These are phyloP conservation scores for Tricholoma flavovirens DNA, from an alignment of 768 basidiomycete genomes.

Conservation along the genomic window DNA sequence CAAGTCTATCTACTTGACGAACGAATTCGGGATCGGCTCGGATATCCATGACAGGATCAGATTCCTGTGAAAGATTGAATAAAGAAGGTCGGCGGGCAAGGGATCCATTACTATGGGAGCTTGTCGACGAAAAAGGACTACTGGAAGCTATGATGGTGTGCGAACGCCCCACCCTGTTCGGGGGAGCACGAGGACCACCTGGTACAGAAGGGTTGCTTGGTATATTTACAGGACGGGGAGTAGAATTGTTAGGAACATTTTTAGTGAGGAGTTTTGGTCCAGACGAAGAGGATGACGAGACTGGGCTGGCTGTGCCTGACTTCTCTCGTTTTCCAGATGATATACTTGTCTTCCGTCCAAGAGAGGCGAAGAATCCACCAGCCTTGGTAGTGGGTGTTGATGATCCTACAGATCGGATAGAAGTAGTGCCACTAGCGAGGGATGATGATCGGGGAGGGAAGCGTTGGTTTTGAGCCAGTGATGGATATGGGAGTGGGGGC, in stretches of 20 bases:
- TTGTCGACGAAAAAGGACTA: constrained; percentile 21
- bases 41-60: constrained; percentile 30
- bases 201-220: constrained; percentile 50
- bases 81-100: constrained; percentile 36
- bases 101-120: constrained; percentile 21
- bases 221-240: constrained; percentile 29
- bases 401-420: constrained; percentile 44
- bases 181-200: constrained; percentile 69
- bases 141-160: constrained; percentile 54
- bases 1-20: constrained; percentile 65
- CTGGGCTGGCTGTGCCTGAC: constrained; percentile 13
- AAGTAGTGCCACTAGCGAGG: constrained; percentile 33
- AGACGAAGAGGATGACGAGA: constrained; percentile 18
- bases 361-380: constrained; percentile 68
- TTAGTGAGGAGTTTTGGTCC: constrained; percentile 20
- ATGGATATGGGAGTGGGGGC: constrained; percentile 70
- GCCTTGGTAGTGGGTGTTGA: constrained; percentile 38
- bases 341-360: constrained; percentile 65
- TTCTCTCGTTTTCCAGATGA: constrained; percentile 21
- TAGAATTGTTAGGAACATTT: constrained; percentile 12
- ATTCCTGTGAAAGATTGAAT: constrained; percentile 24
- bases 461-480: constrained; percentile 40
- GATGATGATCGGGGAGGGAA: constrained; percentile 28
- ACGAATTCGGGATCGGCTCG: constrained; percentile 50
- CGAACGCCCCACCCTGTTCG: constrained; percentile 55